These are phyloP conservation scores for Punctularia strigosozonata DNA, from an alignment of 768 basidiomycete genomes.

Conservation along the genomic window DNA sequence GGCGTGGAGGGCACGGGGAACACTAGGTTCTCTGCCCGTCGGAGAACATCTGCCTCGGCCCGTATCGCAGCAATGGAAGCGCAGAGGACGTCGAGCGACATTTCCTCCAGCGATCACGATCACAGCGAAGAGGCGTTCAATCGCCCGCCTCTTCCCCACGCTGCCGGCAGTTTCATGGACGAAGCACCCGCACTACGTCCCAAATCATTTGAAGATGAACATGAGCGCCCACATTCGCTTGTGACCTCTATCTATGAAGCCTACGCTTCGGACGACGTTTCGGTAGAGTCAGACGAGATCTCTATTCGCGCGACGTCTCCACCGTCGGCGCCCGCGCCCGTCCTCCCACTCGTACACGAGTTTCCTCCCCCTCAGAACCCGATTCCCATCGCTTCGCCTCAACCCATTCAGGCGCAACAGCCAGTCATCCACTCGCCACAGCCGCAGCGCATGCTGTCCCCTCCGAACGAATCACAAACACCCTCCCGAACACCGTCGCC, in stretches of 20 bases:
- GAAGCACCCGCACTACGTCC: too few relatives aligned
- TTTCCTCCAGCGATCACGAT: conserved; percentile 61
- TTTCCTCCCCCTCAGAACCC: conserved; percentile 18
- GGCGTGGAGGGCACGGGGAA: conserved; percentile 67
- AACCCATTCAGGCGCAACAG: too few relatives aligned
- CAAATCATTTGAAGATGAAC: conserved; percentile 52
- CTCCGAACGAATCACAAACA: too few relatives aligned
- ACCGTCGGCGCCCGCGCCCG: too few relatives aligned
- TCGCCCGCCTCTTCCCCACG: conserved; percentile 24
- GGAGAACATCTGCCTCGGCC: conserved; percentile 27
- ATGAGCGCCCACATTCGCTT: conserved; percentile 9
- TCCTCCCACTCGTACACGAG: conserved; percentile 27
- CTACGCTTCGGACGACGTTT: conserved; percentile 14
- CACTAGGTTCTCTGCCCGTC: conserved; percentile 57
- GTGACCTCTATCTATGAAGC: conserved; percentile 2
- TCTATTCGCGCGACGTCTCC: too few relatives aligned
- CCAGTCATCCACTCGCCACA: too few relatives aligned
- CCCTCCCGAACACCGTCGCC: too few relatives aligned
- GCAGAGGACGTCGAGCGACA: conserved; percentile 54
- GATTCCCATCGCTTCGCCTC: too few relatives aligned
- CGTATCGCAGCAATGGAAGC: conserved; percentile 23
- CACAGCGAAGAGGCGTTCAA: conserved; percentile 31
- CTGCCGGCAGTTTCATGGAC: too few relatives aligned
- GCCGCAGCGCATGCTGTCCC: too few relatives aligned
- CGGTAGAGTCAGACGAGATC: too few relatives aligned